phyloP scores from a whole-genome alignment of 2,329 filamentous ascomycete genomes.

The Aspergillus uvarum region DNA sequence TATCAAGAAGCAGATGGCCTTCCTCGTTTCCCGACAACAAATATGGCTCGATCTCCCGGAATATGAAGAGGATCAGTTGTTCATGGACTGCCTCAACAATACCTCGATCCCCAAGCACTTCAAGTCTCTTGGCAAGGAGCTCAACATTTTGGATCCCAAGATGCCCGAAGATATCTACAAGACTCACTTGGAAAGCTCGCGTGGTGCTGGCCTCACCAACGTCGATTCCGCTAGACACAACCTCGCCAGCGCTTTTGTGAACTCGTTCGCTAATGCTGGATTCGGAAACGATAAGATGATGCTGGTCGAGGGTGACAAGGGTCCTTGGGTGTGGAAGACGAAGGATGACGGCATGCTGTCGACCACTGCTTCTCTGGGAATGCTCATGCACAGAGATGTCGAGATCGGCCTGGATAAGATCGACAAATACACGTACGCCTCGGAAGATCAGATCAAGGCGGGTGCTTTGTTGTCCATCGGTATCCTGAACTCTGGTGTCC shows the following conservation, averaged over 20 bases:
- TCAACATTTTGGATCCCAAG: conserved; percentile 96
- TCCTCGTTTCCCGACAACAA: conserved; percentile 86
- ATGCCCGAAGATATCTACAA: conserved; percentile 99
- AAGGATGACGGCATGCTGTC: conserved; percentile 98
- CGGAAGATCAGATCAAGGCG: conserved; percentile 81
- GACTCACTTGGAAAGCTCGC: conserved; percentile 92
- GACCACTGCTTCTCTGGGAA: conserved; percentile 88
- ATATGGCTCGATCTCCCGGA: conserved; percentile 74
- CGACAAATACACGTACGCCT: conserved; percentile 85
- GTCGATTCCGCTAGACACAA: conserved; percentile 95
- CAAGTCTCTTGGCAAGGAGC: conserved; percentile 88
- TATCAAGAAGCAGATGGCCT: conserved; percentile 89
- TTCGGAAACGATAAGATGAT: conserved; percentile 98
- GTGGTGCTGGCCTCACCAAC: conserved; percentile 89
- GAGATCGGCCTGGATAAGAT: conserved; percentile 90
- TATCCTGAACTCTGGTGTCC: conserved; percentile 91
- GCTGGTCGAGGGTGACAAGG: conserved; percentile 83
- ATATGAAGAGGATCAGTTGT: conserved; percentile 67
- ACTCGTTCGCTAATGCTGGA: conserved; percentile 93
- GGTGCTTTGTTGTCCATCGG: conserved; percentile 91
- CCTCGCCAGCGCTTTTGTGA: conserved; percentile 91
- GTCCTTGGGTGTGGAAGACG: conserved; percentile 98
- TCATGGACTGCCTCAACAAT: conserved; percentile 83
- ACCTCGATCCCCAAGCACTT: conserved; percentile 86
- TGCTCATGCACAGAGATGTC: conserved; percentile 89